phyloP scores from a whole-genome alignment of 768 basidiomycete species.

The Cubamyces sp. region DNA sequence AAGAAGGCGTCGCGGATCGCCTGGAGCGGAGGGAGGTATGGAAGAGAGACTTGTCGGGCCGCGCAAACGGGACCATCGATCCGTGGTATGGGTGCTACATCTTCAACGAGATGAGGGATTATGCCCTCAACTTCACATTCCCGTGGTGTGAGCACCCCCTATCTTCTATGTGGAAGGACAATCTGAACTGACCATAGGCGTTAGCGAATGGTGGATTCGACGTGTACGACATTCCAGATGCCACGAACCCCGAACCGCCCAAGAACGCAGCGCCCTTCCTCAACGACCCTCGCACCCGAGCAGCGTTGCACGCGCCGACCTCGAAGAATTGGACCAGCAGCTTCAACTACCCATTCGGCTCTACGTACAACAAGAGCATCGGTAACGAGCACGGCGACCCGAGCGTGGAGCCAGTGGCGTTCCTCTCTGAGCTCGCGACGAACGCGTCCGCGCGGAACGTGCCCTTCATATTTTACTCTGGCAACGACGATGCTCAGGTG shows the following conservation, averaged over 20 bases:
- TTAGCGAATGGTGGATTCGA: constrained; percentile 20
- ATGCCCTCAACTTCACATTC: constrained; percentile 69
- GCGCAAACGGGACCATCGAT: constrained; percentile 54
- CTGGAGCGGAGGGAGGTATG: constrained; percentile 32
- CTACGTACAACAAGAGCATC: constrained; percentile 25
- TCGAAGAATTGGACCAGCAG: constrained; percentile 49
- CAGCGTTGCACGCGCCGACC: constrained; percentile 70
- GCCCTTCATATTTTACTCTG: constrained; percentile 61
- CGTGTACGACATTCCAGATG: constrained; percentile 29
- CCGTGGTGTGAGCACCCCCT: constrained; percentile 46
- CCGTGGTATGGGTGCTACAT: constrained; percentile 52
- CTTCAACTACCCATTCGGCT: constrained; percentile 42
- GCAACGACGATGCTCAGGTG: constrained; percentile 69
- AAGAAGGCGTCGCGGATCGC: constrained; percentile 19
- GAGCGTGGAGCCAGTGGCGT: constrained; percentile 56
- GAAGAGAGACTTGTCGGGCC: constrained; percentile 55
- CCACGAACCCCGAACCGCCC: constrained; percentile 47
- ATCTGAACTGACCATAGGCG: neutral
- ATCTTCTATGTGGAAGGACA: neutral
- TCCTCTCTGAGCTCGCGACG: constrained; percentile 64
- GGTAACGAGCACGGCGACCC: constrained; percentile 25
- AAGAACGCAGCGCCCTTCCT: constrained; percentile 59
- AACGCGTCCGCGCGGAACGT: constrained; percentile 58
- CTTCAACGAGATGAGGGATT: constrained; percentile 66
- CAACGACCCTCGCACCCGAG: constrained; percentile 55